phyloP scores from a whole-genome alignment of 202 grass and related monocot species.

The Bolboschoenoplectus hybrid region DNA sequence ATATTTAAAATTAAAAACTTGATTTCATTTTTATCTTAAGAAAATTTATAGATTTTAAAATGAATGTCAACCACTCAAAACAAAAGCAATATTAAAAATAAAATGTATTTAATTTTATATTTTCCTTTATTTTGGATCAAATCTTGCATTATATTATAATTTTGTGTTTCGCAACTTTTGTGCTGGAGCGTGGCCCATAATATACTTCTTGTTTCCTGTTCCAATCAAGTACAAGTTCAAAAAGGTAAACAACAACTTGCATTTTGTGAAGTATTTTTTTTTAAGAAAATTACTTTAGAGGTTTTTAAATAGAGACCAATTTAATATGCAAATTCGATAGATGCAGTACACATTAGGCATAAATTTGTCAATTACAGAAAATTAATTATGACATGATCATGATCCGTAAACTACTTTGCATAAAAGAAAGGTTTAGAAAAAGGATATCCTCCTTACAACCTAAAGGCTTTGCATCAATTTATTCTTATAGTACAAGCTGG shows the following conservation, averaged over 20 bases:
- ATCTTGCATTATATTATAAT: not conserved
- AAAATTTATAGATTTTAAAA: not conserved
- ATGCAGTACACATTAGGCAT: not conserved
- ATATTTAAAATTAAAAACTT: too few relatives aligned
- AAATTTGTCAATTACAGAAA: not conserved
- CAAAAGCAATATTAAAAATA: not conserved
- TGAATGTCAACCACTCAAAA: not conserved
- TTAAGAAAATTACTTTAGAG: not conserved
- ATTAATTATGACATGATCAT: not conserved
- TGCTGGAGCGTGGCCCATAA: too few relatives aligned
- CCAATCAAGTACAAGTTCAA: not conserved
- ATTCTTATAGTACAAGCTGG: not conserved
- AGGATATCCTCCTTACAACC: not conserved
- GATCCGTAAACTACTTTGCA: not conserved
- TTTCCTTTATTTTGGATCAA: not conserved
- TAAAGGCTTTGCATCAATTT: not conserved
- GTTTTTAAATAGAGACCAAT: not conserved
- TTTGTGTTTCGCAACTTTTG: not conserved
- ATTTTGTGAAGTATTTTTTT: not conserved
- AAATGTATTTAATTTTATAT: not conserved
- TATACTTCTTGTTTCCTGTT: not conserved
- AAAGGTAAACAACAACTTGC: not conserved
- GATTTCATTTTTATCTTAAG: too few relatives aligned
- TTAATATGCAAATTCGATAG: not conserved
- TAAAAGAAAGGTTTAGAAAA: not conserved